Evolutionary conservation across 176 grass and related monocot species (phyloP).

Genomic region (Triticum aestivum): IWGSC_CS_RefSeq_v2.1 NC_057804.1:12157443-12157942

Average conservation of each 20-base stretch:
- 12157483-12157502: background rate
- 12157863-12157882: constrained; percentile 54
- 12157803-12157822: constrained; percentile 61
- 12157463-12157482: background rate
- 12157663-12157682: background rate
- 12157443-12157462: background rate
- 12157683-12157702: constrained; percentile 31
- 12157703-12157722: background rate
- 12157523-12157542: background rate
- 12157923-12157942: constrained; percentile 91
- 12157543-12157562: background rate
- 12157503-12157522: background rate
- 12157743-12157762: background rate
- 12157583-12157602: constrained; percentile 33
- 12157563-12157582: constrained; percentile 24
- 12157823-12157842: constrained; percentile 58
- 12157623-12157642: constrained; percentile 6
- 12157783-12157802: constrained; percentile 90
- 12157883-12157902: constrained; percentile 53
- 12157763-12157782: constrained; percentile 86
- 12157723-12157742: background rate
- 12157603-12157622: constrained; percentile 14
- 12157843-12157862: constrained; percentile 46
- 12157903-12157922: constrained; percentile 68
- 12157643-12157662: constrained; percentile 45